phyloP scores from a whole-genome alignment of 768 basidiomycete genomes.

The Crassisporium funariophilum region DNA sequence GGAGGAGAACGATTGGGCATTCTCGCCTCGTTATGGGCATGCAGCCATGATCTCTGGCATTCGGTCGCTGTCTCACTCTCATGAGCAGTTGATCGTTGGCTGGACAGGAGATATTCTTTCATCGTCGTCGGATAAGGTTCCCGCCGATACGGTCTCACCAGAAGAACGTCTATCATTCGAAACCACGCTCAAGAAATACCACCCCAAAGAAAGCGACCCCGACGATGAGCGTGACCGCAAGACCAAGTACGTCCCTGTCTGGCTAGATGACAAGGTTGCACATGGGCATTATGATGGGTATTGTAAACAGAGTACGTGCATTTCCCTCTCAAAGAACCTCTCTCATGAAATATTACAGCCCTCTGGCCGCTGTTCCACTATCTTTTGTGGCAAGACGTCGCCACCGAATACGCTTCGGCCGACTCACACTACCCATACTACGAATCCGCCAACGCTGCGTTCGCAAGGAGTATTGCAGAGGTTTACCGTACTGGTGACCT shows the following conservation, averaged over 20 bases:
- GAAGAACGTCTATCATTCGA: constrained; percentile 71
- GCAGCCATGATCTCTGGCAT: constrained; percentile 96
- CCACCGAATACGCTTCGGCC: constrained; percentile 84
- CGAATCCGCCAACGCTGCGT: constrained; percentile 80
- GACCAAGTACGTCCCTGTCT: constrained; percentile 85
- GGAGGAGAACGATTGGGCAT: constrained; percentile 59
- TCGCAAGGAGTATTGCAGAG: constrained; percentile 71
- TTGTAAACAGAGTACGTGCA: constrained; percentile 84
- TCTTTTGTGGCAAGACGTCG: constrained; percentile 96
- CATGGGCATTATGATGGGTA: constrained; percentile 97
- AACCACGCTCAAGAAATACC: constrained; percentile 61
- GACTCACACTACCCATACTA: constrained; percentile 84
- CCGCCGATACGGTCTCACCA: constrained; percentile 51
- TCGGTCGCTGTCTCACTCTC: constrained; percentile 75
- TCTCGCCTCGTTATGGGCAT: constrained; percentile 84
- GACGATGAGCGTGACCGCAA: constrained; percentile 57
- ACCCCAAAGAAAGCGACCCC: constrained; percentile 57
- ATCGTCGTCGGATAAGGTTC: constrained; percentile 36
- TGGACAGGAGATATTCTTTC: constrained; percentile 90
- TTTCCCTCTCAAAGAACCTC: constrained; percentile 1
- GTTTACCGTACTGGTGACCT: constrained; percentile 89
- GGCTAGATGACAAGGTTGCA: constrained; percentile 86
- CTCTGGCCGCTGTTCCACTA: constrained; percentile 99
- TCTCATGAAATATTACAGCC: constrained; percentile 43
- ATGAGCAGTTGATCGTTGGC: constrained; percentile 90